Percentiles rank a stretch among this genome's conserved stretches.
Conservation (phyloP, 2,329 filamentous ascomycete species). For the Phoma sp. region DNA sequence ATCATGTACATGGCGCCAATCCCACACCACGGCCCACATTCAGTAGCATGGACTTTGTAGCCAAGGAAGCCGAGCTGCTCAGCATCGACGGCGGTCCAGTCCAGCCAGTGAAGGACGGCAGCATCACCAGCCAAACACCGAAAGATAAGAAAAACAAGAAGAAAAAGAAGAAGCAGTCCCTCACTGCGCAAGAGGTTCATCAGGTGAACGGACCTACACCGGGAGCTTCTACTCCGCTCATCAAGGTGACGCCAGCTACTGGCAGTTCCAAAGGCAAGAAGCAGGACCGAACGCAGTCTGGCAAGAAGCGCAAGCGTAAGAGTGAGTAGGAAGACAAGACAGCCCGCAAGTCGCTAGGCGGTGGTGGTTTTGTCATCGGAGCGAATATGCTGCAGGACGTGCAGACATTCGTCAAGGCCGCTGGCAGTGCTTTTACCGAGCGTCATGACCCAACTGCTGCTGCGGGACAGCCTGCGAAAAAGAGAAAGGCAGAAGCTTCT, state of each 20-base stretch:
- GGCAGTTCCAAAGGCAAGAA: constrained; percentile 13
- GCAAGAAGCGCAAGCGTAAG: constrained; percentile 29
- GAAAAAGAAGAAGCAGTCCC: constrained; percentile 15
- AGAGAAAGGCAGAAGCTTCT: neutral
- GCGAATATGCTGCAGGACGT: constrained; percentile 16
- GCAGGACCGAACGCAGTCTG: constrained; percentile 1
- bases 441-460: neutral
- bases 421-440: constrained; percentile 14
- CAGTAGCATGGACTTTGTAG: constrained; percentile 33
- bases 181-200: neutral
- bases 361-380: constrained; percentile 5
- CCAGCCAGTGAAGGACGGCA: neutral
- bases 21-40: constrained; percentile 17
- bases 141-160: constrained; percentile 6
- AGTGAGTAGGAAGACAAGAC: neutral
- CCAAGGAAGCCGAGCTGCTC: constrained; percentile 2
- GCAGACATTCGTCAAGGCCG: constrained; percentile 15
- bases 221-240: neutral
- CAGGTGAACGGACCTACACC: neutral
- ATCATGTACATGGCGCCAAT: constrained; percentile 25
- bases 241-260: constrained; percentile 8
- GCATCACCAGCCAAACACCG: neutral
- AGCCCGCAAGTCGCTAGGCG: neutral
- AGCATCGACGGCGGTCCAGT: neutral
- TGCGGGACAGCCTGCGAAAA: neutral